Percentiles rank a stretch among this genome's conserved stretches.
Conservation (phyloP, 352 stramenopile genomes). For the Globisporangium rhizosaccharum region DNA sequence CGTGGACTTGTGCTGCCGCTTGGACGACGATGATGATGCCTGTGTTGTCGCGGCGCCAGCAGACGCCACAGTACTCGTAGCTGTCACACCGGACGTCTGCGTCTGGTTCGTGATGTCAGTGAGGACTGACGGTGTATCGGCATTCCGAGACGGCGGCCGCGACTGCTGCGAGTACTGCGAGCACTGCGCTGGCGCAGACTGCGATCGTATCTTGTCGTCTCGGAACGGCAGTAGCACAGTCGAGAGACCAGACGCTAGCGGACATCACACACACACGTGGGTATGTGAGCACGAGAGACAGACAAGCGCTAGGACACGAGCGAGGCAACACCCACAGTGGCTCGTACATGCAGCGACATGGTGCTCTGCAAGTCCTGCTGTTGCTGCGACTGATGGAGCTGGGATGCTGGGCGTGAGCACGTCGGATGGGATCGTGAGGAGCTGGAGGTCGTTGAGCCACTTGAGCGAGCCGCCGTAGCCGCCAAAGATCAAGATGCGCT, state of each 20-base stretch:
- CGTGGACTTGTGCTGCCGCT: conserved; percentile 6
- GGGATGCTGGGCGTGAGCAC: neutral
- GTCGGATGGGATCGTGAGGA: conserved; percentile 23
- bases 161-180: conserved; percentile 7
- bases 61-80: conserved; percentile 1
- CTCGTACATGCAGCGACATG: neutral
- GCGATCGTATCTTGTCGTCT: conserved; percentile 12
- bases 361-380: neutral
- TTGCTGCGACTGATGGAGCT: neutral
- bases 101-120: conserved; percentile 64
- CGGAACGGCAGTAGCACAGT: neutral
- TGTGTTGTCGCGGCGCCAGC: neutral
- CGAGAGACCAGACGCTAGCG: neutral
- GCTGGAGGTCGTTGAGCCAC: conserved; percentile 64
- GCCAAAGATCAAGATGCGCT: conserved; percentile 57
- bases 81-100: conserved; percentile 6
- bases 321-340: neutral
- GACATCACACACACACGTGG: neutral
- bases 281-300: neutral
- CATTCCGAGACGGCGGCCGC: conserved; percentile 16
- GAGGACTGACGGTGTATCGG: conserved; percentile 21
- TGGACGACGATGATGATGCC: neutral
- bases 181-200: conserved; percentile 5
- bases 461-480: conserved; percentile 52
- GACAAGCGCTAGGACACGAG: no score